A percentile compares a stretch with the other conserved stretches of the same genome.
phyloP scores from a whole-genome alignment of 306 rosid genomes.

The Quercus mongolica region DNA sequence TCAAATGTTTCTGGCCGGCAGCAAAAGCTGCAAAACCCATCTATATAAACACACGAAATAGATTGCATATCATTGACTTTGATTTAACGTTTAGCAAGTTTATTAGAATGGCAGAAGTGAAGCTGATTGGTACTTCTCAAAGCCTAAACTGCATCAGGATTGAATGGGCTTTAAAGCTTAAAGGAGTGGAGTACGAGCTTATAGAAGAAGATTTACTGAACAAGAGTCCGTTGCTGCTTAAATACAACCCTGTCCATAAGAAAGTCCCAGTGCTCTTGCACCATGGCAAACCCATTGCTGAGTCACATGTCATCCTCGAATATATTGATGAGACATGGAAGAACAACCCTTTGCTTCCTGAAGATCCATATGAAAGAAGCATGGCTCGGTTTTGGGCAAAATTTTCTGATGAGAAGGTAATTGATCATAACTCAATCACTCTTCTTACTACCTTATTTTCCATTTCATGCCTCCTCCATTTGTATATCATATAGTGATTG shows the following conservation, averaged over 20 bases:
- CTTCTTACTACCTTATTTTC: not conserved
- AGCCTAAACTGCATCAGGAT: constrained; percentile 42
- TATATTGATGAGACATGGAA: constrained; percentile 57
- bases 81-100: not conserved
- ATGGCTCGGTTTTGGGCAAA: constrained; percentile 49
- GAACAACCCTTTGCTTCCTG: constrained; percentile 35
- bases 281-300: constrained; percentile 24
- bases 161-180: constrained; percentile 44
- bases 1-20: too few species aligned
- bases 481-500: too few species aligned
- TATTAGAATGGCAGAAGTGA: constrained; percentile 34
- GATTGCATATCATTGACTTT: not conserved
- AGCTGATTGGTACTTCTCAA: constrained; percentile 29
- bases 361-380: constrained; percentile 30
- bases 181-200: constrained; percentile 47
- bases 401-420: constrained; percentile 46
- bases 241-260: constrained; percentile 49
- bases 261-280: constrained; percentile 45
- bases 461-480: too few species aligned
- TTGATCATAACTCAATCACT: not conserved
- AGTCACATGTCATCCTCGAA: constrained; percentile 50
- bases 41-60: too few species aligned
- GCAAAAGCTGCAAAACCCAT: too few species aligned
- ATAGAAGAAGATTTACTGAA: constrained; percentile 32
- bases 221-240: constrained; percentile 42